phyloP scores from a whole-genome alignment of 495 filamentous ascomycete species.

The Penicillium silybi region DNA sequence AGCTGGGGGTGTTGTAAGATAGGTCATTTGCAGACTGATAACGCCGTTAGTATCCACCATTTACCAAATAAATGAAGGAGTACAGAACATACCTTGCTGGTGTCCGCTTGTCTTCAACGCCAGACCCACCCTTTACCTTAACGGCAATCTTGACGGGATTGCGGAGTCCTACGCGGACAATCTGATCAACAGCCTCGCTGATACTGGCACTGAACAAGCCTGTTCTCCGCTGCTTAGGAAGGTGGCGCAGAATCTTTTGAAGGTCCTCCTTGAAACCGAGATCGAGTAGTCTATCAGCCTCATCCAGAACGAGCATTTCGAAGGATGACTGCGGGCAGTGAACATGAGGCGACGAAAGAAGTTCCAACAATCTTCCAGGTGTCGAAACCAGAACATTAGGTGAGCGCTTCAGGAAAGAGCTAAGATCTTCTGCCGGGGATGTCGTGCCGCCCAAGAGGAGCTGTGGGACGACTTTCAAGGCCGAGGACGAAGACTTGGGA shows the following conservation, averaged over 20 bases:
- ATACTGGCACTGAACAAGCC: slow-evolving; percentile 92
- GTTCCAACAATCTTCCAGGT: slow-evolving; percentile 81
- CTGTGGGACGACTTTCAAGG: slow-evolving; percentile 69
- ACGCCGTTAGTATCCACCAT: slow-evolving; percentile 9
- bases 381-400: slow-evolving; percentile 88
- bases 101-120: slow-evolving; percentile 78
- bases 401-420: slow-evolving; percentile 68
- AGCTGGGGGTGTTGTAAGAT: slow-evolving; percentile 66
- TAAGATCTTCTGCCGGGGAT: slow-evolving; percentile 79
- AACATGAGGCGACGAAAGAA: slow-evolving; percentile 87
- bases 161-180: slow-evolving; percentile 85
- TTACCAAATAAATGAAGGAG: neutral
- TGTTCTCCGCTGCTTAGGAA: slow-evolving; percentile 91
- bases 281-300: slow-evolving; percentile 89
- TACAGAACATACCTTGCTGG: slow-evolving; percentile 57
- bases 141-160: slow-evolving; percentile 94
- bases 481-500: slow-evolving; percentile 44
- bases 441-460: slow-evolving; percentile 84
- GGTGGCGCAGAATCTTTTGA: slow-evolving; percentile 72
- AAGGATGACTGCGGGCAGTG: slow-evolving; percentile 85
- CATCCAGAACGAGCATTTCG: slow-evolving; percentile 86
- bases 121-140: slow-evolving; percentile 74
- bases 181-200: slow-evolving; percentile 84
- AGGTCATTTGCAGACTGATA: slow-evolving; percentile 78
- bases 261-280: slow-evolving; percentile 93